Conservation (phyloP, 768 basidiomycete species). For the Gloeostereum incarnatum region DNA sequence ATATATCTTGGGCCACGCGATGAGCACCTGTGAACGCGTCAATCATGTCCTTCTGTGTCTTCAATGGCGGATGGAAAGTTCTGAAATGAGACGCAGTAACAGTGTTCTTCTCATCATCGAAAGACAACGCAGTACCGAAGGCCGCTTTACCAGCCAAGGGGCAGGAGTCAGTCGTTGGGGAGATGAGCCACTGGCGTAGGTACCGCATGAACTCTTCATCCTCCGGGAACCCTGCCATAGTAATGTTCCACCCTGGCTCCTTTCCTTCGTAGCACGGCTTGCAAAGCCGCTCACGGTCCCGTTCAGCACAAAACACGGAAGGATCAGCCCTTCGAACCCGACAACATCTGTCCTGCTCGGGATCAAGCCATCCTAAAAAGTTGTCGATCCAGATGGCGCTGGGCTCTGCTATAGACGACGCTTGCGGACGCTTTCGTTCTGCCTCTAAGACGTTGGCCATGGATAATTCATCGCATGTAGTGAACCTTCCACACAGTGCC, state of each 20-base stretch:
- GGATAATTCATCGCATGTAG: conserved; percentile 83
- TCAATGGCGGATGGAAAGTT: conserved; percentile 86
- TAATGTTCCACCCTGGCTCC: conserved; percentile 85
- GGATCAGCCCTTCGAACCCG: conserved; percentile 74
- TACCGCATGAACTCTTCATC: conserved; percentile 83
- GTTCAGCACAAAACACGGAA: conserved; percentile 60
- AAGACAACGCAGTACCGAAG: conserved; percentile 73
- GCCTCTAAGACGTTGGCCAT: conserved; percentile 84
- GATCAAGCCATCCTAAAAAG: conserved; percentile 91
- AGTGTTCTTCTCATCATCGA: conserved; percentile 37
- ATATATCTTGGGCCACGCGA: conserved; percentile 85
- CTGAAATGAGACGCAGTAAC: conserved; percentile 90
- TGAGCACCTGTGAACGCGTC: conserved; percentile 84
- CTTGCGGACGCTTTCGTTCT: conserved; percentile 76
- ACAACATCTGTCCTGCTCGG: conserved; percentile 81
- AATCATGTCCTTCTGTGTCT: conserved; percentile 85
- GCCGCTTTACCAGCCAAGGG: conserved; percentile 86
- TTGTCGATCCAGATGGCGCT: conserved; percentile 95
- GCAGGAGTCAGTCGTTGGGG: conserved; percentile 84
- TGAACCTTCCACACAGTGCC: conserved; percentile 86
- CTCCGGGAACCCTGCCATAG: conserved; percentile 89
- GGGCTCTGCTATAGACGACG: conserved; percentile 86
- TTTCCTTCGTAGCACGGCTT: conserved; percentile 71
- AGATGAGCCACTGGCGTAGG: conserved; percentile 79
- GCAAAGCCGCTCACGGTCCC: conserved; percentile 62